Conservation (phyloP, 129 eudicot genomes). For the Tagetes erecta region DNA sequence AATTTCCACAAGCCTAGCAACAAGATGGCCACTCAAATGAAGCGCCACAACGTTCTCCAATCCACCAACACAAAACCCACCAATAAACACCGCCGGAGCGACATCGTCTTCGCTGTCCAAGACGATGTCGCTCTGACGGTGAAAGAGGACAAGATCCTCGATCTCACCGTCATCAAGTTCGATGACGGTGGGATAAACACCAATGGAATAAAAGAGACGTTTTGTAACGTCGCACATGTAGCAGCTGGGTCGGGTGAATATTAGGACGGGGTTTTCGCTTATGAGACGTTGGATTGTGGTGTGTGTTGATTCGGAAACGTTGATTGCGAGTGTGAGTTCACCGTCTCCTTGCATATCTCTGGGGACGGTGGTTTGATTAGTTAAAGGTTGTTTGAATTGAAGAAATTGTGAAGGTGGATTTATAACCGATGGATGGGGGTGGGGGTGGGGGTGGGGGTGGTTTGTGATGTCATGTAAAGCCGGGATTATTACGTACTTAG, state of each 20-base stretch:
- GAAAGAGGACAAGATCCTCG: constrained; percentile 39
- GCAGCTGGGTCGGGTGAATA: constrained; percentile 63
- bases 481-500: constrained; percentile 9
- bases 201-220: constrained; percentile 53
- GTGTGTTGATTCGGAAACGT: constrained; percentile 54
- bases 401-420: neutral
- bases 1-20: constrained; percentile 58
- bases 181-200: constrained; percentile 83
- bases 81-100: constrained; percentile 49
- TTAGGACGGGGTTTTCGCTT: constrained; percentile 64
- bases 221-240: constrained; percentile 92
- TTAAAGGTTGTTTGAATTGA: no score
- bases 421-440: constrained; percentile 18
- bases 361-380: neutral
- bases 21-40: constrained; percentile 61
- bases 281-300: constrained; percentile 65
- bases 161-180: constrained; percentile 67
- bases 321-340: constrained; percentile 60
- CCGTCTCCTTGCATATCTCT: constrained; percentile 37
- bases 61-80: constrained; percentile 68
- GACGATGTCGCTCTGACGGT: neutral
- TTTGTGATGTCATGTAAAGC: constrained; percentile 19
- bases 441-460: constrained; percentile 3
- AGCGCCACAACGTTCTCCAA: constrained; percentile 70
- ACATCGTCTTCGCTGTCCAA: constrained; percentile 3